phyloP scores from a whole-genome alignment of 768 basidiomycete species.

The Pholiota molesta region DNA sequence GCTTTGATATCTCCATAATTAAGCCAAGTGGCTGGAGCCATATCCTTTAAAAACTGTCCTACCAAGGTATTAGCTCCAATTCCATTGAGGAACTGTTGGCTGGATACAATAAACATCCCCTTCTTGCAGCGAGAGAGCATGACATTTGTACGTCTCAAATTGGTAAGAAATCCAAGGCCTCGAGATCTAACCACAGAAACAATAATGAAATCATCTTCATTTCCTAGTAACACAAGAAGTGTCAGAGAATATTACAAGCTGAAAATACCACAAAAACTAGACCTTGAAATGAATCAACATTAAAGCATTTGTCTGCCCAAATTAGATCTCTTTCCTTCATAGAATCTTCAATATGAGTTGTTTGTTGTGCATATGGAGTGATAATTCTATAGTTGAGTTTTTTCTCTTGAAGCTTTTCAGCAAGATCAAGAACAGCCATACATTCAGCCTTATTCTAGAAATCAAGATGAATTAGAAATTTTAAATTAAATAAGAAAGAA shows the following conservation, averaged over 20 bases:
- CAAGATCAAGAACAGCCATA: slow-evolving; percentile 58
- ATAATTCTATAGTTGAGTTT: slow-evolving; percentile 63
- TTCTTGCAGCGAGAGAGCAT: slow-evolving; percentile 83
- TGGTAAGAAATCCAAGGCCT: slow-evolving; percentile 67
- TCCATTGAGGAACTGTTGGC: slow-evolving; percentile 58
- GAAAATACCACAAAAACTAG: slow-evolving; percentile 6
- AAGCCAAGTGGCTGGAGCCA: slow-evolving; percentile 44
- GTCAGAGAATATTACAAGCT: not conserved
- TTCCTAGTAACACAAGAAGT: slow-evolving; percentile 48
- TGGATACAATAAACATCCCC: slow-evolving; percentile 78
- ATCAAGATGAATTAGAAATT: slow-evolving; percentile 5
- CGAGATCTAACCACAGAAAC: slow-evolving; percentile 68
- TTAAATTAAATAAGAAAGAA: not conserved
- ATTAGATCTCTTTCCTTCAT: slow-evolving; percentile 54
- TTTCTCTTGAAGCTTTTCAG: slow-evolving; percentile 54
- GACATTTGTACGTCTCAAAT: slow-evolving; percentile 77
- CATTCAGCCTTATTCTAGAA: slow-evolving; percentile 64
- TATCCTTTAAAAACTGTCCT: slow-evolving; percentile 40
- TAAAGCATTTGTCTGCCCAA: slow-evolving; percentile 78
- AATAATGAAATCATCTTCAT: slow-evolving; percentile 81
- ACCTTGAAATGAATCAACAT: slow-evolving; percentile 90
- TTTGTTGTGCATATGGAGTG: slow-evolving; percentile 82
- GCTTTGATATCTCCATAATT: slow-evolving; percentile 38
- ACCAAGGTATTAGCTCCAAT: slow-evolving; percentile 51
- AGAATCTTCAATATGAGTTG: slow-evolving; percentile 54